phyloP scores from a whole-genome alignment of 441 rosid genomes.

The Gossypium davidsonii region DNA sequence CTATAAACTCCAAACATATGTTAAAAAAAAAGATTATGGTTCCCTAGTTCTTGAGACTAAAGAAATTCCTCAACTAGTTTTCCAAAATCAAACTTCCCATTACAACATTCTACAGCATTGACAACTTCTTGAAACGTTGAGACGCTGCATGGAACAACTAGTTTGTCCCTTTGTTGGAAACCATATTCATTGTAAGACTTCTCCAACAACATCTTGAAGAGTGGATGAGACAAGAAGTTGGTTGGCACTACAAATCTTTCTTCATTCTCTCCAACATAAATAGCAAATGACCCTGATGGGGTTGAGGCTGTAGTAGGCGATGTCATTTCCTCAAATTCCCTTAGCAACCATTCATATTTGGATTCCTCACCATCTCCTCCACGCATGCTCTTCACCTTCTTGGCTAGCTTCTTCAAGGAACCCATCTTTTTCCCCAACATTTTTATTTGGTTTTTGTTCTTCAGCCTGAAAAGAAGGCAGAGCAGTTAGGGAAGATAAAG shows the following conservation, averaged over 20 bases:
- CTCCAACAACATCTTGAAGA: slow-evolving; percentile 69
- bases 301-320: slow-evolving; percentile 20
- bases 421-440: slow-evolving; percentile 63
- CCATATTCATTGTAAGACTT: slow-evolving; percentile 63
- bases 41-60: not conserved
- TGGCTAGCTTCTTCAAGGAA: slow-evolving; percentile 72
- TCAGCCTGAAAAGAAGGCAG: not conserved
- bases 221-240: slow-evolving; percentile 58
- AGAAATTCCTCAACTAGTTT: slow-evolving; percentile 64
- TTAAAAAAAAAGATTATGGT: not conserved
- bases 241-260: slow-evolving; percentile 68
- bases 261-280: slow-evolving; percentile 70
- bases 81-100: slow-evolving; percentile 63
- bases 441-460: slow-evolving; percentile 4
- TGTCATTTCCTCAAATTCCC: slow-evolving; percentile 23
- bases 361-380: slow-evolving; percentile 24
- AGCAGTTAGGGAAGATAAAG: not conserved
- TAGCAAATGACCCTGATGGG: slow-evolving; percentile 65
- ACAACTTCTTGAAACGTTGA: slow-evolving; percentile 61
- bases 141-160: slow-evolving; percentile 73
- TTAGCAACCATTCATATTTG: slow-evolving; percentile 36
- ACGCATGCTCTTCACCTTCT: slow-evolving; percentile 48
- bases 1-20: not conserved
- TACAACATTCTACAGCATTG: slow-evolving; percentile 55
- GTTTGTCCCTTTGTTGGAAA: slow-evolving; percentile 38